A percentile compares a stretch with the other conserved stretches of the same genome.
These are phyloP conservation scores for Geotrichum europaeum DNA, from an alignment of 1,139 yeast species.

Conservation along the genomic window DNA sequence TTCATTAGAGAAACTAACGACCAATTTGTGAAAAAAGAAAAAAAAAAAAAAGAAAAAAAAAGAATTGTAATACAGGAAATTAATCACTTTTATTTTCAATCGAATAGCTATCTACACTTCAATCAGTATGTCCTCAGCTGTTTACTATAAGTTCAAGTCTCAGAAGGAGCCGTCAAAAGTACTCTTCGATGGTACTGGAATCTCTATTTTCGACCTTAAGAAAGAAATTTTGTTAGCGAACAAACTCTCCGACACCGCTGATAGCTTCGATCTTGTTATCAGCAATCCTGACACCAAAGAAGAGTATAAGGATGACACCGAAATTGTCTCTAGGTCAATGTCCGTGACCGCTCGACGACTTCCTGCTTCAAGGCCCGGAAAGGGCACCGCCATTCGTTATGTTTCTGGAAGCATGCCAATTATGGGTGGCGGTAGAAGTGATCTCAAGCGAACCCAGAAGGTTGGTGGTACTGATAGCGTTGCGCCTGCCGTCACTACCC, in stretches of 20 bases:
- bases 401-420: slow-evolving; percentile 53
- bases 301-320: slow-evolving; percentile 78
- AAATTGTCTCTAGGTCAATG: slow-evolving; percentile 79
- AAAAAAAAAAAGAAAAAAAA: background rate
- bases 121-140: slow-evolving; percentile 70
- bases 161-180: slow-evolving; percentile 77
- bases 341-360: slow-evolving; percentile 76
- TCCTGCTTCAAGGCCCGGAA: slow-evolving; percentile 61
- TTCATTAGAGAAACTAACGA: background rate
- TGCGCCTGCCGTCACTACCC: slow-evolving; percentile 25
- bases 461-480: slow-evolving; percentile 11
- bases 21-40: slow-evolving; percentile 1
- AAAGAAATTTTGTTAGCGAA: slow-evolving; percentile 81
- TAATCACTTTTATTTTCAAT: slow-evolving; percentile 1
- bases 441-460: slow-evolving; percentile 27
- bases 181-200: slow-evolving; percentile 92
- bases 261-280: slow-evolving; percentile 62
- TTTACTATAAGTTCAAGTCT: slow-evolving; percentile 80
- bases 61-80: background rate
- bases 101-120: background rate
- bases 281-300: slow-evolving; percentile 76
- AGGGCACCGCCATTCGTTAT: slow-evolving; percentile 56
- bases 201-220: slow-evolving; percentile 88
- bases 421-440: slow-evolving; percentile 25
- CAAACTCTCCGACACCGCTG: slow-evolving; percentile 76